Evolutionary conservation across 2,329 filamentous ascomycete species (phyloP), one percentile per base, ranked within the genome.

Genomic region (Tolypocladium nubicola): DNA sequence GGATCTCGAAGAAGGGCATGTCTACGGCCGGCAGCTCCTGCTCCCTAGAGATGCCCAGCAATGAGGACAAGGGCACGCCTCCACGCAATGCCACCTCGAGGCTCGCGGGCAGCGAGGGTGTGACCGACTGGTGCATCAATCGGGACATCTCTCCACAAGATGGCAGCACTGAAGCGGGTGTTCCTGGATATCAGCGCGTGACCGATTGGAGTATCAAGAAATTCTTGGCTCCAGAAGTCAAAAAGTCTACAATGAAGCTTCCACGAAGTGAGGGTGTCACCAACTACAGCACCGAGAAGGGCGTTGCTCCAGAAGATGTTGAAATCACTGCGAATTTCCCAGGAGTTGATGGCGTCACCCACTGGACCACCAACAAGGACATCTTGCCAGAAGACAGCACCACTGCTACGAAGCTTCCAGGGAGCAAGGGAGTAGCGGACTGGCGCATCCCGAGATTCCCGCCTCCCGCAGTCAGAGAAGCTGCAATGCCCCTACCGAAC

Each of bases 401-500:
- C n/a, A 38, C 33, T 53, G 2, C 30, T 38, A 26, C 37, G 13
- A 60, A 54, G 52, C 56, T 35, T 58, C 56, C 11, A 57, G 60
- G 1, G 45, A 56, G 2, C 62, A 63, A 49, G 23, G 45, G 8
- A 63, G 55, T 9, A 55, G 60, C 7, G 58, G 55, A 57, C 52
- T 53, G 8, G 10, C 52, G 1, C 23, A 54, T 33, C 16, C 43
- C 9, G 16, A 41, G 39, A 41, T n/a, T 41, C 19, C 19, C 16
- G 9, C 9, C 39, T 40, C 39, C 39, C 1, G 39, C 39, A 41
- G 39, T 41, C 39, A 41, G 39, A 3, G 19, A 10, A 9, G 9
- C 39, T 19, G 19, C 39, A 41, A 19, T 9, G 4, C 4, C 19
- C 19, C 16, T n/a, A 41, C 39, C 19, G 19, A 41, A 41, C n/a